phyloP scores from a whole-genome alignment of 257 asterid species.

The Nicotiana benthamiana region DNA sequence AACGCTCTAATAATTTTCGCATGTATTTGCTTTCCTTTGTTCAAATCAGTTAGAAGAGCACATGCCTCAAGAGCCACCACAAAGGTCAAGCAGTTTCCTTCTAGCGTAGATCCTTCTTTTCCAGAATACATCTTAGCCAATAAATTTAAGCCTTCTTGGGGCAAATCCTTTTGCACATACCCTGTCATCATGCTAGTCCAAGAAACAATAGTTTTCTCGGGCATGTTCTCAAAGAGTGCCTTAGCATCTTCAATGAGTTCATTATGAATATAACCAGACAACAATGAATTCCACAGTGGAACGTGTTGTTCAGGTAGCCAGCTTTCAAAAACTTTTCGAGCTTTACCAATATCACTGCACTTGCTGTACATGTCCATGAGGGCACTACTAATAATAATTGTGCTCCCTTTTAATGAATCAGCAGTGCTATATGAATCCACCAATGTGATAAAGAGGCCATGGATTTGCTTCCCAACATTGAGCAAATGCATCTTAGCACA shows the following conservation, averaged over 20 bases:
- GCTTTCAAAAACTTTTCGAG: slow-evolving; percentile 21
- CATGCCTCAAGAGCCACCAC: slow-evolving; percentile 36
- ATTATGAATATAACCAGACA: slow-evolving; percentile 23
- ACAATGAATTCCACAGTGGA: slow-evolving; percentile 31
- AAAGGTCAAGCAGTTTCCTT: slow-evolving; percentile 34
- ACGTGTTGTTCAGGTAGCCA: slow-evolving; percentile 16
- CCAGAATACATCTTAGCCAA: slow-evolving; percentile 21
- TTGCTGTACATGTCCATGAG: slow-evolving; percentile 36
- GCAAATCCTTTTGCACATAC: slow-evolving; percentile 18
- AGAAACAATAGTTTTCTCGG: slow-evolving; percentile 31
- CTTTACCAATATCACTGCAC: slow-evolving; percentile 23
- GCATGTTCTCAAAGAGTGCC: slow-evolving; percentile 25
- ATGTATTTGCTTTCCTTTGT: slow-evolving; percentile 34
- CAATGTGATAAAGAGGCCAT: slow-evolving; percentile 23
- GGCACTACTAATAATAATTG: slow-evolving; percentile 22
- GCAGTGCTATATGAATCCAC: not conserved
- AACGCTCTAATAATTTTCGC: slow-evolving; percentile 24
- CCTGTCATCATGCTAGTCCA: slow-evolving; percentile 43
- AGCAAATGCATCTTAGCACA: slow-evolving; percentile 28
- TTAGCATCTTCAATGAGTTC: slow-evolving; percentile 23
- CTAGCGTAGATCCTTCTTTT: slow-evolving; percentile 9
- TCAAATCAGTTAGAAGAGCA: slow-evolving; percentile 26
- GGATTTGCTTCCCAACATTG: slow-evolving; percentile 34
- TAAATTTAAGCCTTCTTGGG: slow-evolving; percentile 23
- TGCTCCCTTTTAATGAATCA: slow-evolving; percentile 10